Conservation (phyloP, 148 eudicot species). For the Pharnaceum exiguum region DNA sequence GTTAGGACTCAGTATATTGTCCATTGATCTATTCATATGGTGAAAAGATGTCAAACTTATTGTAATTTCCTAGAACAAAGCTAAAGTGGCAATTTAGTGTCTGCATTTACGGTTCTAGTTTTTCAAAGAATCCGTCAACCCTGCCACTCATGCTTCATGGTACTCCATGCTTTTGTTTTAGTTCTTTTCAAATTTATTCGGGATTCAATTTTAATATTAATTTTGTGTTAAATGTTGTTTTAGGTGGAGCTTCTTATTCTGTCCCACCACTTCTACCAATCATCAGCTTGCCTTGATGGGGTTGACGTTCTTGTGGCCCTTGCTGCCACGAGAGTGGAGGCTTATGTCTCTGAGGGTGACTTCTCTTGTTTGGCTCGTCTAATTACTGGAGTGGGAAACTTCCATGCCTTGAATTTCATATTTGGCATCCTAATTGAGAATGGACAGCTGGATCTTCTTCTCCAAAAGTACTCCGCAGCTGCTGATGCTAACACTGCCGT, state of each 20-base stretch:
- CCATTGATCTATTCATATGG: too few species aligned
- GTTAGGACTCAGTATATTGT: too few species aligned
- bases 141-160: not conserved
- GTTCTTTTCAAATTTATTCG: not conserved
- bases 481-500: slow-evolving; percentile 75
- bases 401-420: slow-evolving; percentile 88
- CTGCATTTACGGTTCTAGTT: not conserved
- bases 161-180: not conserved
- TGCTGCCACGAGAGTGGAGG: slow-evolving; percentile 95
- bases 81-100: not conserved
- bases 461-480: slow-evolving; percentile 93
- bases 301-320: slow-evolving; percentile 99
- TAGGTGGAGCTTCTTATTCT: slow-evolving; percentile 98
- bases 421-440: slow-evolving; percentile 92
- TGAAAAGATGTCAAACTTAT: too few species aligned
- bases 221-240: slow-evolving; percentile 21
- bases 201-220: slow-evolving; percentile 15
- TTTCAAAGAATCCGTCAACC: not conserved
- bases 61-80: too few species aligned
- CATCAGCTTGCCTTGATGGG: slow-evolving; percentile 96
- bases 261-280: slow-evolving; percentile 97
- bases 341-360: slow-evolving; percentile 92
- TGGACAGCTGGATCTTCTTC: slow-evolving; percentile 90
- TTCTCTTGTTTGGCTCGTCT: slow-evolving; percentile 94
- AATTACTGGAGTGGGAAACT: slow-evolving; percentile 96